A percentile compares a stretch with the other conserved stretches of the same genome.
Conservation (phyloP, 2,329 filamentous ascomycete genomes). For the Tolypocladium nubicola region DNA sequence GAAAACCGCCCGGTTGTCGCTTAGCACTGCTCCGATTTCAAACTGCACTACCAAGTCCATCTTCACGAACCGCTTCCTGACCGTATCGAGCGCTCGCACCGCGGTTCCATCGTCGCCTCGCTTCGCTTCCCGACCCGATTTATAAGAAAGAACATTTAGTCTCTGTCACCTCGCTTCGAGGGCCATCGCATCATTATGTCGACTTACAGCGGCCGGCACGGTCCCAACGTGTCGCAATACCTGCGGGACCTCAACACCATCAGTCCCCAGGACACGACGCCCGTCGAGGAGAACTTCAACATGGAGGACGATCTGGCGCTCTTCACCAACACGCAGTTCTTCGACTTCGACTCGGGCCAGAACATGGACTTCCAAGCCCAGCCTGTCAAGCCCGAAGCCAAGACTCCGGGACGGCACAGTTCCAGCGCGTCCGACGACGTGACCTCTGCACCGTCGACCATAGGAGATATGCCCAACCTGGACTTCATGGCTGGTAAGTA, state of each 20-base stretch:
- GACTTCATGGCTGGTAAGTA: constrained; percentile 41
- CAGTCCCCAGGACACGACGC: constrained; percentile 44
- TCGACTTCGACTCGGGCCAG: constrained; percentile 63
- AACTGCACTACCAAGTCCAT: background rate
- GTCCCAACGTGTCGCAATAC: constrained; percentile 83
- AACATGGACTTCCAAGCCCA: constrained; percentile 45
- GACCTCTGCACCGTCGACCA: constrained; percentile 26
- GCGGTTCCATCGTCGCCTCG: background rate
- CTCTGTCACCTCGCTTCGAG: background rate
- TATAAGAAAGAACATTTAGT: background rate
- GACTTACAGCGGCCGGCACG: constrained; percentile 64
- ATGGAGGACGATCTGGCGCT: constrained; percentile 64
- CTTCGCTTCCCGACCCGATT: background rate
- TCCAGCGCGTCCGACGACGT: constrained; percentile 26
- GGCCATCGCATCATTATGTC: constrained; percentile 42
- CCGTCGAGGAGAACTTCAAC: constrained; percentile 47
- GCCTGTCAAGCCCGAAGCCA: constrained; percentile 31
- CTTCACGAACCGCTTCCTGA: background rate
- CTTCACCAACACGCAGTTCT: constrained; percentile 76
- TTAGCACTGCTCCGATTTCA: background rate
- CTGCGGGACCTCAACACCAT: constrained; percentile 75
- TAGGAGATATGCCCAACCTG: constrained; percentile 34
- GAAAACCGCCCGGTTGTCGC: background rate
- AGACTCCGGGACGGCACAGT: constrained; percentile 15
- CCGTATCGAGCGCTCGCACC: background rate